A percentile compares a stretch with the other conserved stretches of the same genome.
phyloP scores from a whole-genome alignment of 345 rosid species.

The Excoecaria agallocha region DNA sequence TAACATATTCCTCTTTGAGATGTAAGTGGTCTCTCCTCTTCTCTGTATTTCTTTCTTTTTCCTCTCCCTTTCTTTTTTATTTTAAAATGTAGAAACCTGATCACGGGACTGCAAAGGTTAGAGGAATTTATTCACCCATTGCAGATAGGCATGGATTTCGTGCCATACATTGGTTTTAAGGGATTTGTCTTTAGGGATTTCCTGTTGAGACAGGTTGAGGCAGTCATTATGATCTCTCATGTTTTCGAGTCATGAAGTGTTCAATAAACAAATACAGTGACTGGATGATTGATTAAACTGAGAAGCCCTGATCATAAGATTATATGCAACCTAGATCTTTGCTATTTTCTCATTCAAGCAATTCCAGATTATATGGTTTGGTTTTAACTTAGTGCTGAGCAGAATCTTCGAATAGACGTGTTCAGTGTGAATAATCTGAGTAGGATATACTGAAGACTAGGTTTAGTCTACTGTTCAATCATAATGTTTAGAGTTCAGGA shows the following conservation, averaged over 20 bases:
- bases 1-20: neutral
- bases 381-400: neutral
- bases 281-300: neutral
- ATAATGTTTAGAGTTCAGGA: neutral
- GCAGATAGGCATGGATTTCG: neutral
- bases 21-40: neutral
- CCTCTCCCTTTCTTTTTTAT: neutral
- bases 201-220: neutral
- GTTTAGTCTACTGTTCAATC: neutral
- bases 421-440: neutral
- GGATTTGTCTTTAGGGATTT: neutral
- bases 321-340: neutral
- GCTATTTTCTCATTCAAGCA: neutral
- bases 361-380: neutral
- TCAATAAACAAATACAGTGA: neutral
- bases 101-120: neutral
- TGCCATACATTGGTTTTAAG: neutral
- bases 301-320: neutral
- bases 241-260: neutral
- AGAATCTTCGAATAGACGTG: neutral
- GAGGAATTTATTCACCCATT: neutral
- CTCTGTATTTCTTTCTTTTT: neutral
- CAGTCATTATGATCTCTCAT: neutral
- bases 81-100: neutral
- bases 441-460: neutral